Conservation (phyloP, 345 rosid species). For the Eucalyptus albens region DNA sequence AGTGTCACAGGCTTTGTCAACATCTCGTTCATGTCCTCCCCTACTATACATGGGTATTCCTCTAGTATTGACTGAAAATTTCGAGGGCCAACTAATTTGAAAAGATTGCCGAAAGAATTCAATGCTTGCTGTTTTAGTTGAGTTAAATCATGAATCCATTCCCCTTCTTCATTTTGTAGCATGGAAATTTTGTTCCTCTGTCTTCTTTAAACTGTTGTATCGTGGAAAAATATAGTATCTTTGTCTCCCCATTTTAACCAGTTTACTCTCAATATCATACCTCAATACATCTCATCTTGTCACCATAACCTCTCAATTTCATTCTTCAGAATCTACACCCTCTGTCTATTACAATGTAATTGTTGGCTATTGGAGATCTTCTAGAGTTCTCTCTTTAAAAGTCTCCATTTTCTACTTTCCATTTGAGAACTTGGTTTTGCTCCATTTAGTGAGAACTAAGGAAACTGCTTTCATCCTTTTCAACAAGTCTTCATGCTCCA, state of each 20-base stretch:
- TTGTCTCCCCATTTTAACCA: background rate
- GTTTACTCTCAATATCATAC: background rate
- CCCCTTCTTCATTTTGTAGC: background rate
- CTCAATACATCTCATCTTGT: background rate
- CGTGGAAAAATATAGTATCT: no score
- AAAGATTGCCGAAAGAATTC: no score
- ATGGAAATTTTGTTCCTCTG: background rate
- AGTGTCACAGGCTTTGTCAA: background rate
- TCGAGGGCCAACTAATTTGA: background rate
- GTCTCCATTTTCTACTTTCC: background rate
- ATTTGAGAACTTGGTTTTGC: background rate
- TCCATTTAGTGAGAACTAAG: background rate
- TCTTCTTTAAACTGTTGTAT: background rate
- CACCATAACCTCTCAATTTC: background rate
- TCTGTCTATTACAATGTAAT: background rate
- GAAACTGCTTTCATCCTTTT: background rate
- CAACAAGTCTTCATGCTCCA: background rate
- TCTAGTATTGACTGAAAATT: background rate
- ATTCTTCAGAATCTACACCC: background rate
- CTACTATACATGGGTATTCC: background rate
- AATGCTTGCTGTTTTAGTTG: background rate
- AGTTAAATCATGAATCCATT: no score
- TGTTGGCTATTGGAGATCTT: background rate
- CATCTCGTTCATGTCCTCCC: background rate
- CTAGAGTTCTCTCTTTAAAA: background rate